phyloP scores from a whole-genome alignment of 2,329 filamentous ascomycete genomes.

The Pseudocercospora macadamiae region DNA sequence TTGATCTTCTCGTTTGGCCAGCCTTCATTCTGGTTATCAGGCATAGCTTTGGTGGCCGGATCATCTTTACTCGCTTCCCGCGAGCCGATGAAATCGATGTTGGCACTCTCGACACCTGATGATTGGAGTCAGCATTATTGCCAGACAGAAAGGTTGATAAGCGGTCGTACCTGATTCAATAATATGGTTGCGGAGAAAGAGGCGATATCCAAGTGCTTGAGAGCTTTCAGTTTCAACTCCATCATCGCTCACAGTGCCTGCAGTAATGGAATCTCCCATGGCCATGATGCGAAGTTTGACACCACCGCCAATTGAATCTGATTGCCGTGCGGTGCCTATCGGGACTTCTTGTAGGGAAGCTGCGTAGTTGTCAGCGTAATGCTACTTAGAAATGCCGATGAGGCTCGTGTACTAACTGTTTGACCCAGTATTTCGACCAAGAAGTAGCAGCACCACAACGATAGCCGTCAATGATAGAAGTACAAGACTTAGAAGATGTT shows the following conservation, averaged over 20 bases:
- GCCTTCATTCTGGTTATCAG: conserved; percentile 22
- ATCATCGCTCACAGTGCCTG: not conserved
- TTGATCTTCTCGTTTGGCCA: conserved; percentile 16
- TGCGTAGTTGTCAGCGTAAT: no score
- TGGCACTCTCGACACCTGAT: not conserved
- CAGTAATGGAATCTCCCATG: not conserved
- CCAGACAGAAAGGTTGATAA: not conserved
- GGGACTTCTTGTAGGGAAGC: not conserved
- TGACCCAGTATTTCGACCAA: not conserved
- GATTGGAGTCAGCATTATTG: not conserved
- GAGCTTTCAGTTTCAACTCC: not conserved
- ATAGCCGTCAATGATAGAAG: not conserved
- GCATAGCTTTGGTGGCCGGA: not conserved
- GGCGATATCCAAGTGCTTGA: no score
- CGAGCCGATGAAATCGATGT: conserved; percentile 19
- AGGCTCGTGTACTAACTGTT: no score
- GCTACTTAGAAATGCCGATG: no score
- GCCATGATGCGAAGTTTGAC: not conserved
- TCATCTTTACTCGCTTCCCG: conserved; percentile 9
- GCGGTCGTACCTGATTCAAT: not conserved
- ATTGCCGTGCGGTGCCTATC: not conserved
- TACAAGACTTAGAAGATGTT: not conserved
- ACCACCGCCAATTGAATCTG: not conserved
- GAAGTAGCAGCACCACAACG: not conserved
- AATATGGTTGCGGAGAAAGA: not conserved